Percentiles rank a stretch among this genome's conserved stretches.
Evolutionary conservation across 805 yeast genomes (phyloP).

Genomic region (Wickerhamiella sorbophila): DNA sequence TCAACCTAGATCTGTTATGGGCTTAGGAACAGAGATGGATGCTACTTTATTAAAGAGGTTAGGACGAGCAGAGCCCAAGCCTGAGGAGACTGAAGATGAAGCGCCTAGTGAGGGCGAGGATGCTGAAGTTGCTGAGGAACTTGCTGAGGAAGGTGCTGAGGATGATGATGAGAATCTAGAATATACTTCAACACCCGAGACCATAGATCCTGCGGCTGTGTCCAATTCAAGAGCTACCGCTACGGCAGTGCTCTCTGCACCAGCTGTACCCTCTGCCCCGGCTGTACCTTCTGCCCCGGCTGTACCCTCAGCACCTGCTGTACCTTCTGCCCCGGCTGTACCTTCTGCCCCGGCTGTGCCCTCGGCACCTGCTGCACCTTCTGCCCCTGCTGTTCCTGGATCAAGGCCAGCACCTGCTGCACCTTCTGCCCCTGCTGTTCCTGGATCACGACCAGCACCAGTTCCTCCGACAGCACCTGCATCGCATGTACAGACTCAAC

Average conservation of each 20-base stretch:
- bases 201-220: background rate
- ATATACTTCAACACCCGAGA: background rate
- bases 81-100: background rate
- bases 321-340: conserved; percentile 6
- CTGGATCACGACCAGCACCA: background rate
- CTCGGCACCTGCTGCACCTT: conserved; percentile 11
- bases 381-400: conserved; percentile 3
- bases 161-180: background rate
- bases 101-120: background rate
- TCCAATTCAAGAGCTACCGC: too few relatives aligned
- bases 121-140: background rate
- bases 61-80: background rate
- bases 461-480: background rate
- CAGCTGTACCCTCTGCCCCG: conserved; percentile 6
- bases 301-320: conserved; percentile 5
- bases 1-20: conserved; percentile 5
- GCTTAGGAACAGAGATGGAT: conserved; percentile 3
- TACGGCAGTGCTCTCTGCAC: background rate
- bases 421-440: background rate
- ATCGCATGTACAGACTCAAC: background rate
- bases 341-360: conserved; percentile 10
- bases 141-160: background rate
- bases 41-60: conserved; percentile 1
- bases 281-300: conserved; percentile 7
- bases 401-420: conserved; percentile 7